phyloP scores from a whole-genome alignment of 1,284 basidiomycete species.

The Rhizopogon parksii region DNA sequence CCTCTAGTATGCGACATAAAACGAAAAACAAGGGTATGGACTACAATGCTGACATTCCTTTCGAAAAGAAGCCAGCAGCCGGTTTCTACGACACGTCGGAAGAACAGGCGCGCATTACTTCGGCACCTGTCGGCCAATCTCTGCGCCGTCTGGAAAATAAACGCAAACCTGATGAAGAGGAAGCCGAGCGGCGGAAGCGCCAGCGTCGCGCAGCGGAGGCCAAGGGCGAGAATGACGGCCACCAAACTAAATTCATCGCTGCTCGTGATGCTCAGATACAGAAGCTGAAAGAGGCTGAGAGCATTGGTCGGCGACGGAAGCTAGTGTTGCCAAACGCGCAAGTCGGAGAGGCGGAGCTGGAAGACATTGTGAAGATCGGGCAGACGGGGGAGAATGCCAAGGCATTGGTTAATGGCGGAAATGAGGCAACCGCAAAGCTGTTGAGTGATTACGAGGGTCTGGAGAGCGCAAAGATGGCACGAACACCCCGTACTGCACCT shows the following conservation, averaged over 20 bases:
- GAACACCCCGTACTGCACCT: constrained; percentile 88
- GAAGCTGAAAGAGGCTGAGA: constrained; percentile 94
- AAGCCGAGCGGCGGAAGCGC: constrained; percentile 79
- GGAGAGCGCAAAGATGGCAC: constrained; percentile 81
- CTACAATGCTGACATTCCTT: constrained; percentile 98
- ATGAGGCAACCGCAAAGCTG: constrained; percentile 79
- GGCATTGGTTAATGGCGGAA: constrained; percentile 73
- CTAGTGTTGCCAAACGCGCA: constrained; percentile 86
- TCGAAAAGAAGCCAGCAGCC: constrained; percentile 91
- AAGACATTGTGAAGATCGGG: constrained; percentile 98
- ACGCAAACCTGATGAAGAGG: constrained; percentile 86
- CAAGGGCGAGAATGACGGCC: constrained; percentile 51
- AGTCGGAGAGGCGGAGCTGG: constrained; percentile 92
- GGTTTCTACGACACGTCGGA: constrained; percentile 98
- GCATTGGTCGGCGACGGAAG: constrained; percentile 84
- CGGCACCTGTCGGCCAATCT: constrained; percentile 88
- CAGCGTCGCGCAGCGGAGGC: constrained; percentile 57
- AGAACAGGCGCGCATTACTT: constrained; percentile 83
- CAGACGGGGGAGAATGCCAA: constrained; percentile 87
- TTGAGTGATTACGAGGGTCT: constrained; percentile 91
- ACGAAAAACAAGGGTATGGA: constrained; percentile 97
- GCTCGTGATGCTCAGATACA: constrained; percentile 96
- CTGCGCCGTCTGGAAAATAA: constrained; percentile 88
- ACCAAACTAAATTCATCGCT: constrained; percentile 88
- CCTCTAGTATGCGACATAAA: constrained; percentile 70